Conservation (phyloP, 768 basidiomycete species). For the Phanerochaete sordida region DNA sequence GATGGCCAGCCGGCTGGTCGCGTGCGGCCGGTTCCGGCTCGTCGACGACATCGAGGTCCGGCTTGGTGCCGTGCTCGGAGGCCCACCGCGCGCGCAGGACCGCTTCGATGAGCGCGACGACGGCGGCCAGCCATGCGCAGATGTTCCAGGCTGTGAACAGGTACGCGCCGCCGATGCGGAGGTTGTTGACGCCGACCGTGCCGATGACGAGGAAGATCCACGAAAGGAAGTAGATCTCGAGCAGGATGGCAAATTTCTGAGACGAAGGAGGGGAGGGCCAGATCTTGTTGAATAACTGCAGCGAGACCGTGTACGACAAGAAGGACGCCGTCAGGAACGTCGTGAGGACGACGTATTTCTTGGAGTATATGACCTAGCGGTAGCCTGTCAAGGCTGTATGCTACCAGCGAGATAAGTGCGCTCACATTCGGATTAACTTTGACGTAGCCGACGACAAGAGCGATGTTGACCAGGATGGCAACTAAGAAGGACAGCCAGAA, state of each 20-base stretch:
- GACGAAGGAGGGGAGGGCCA: conserved; percentile 33
- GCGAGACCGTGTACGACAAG: conserved; percentile 42
- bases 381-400: background rate
- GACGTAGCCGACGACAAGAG: conserved; percentile 45
- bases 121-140: conserved; percentile 38
- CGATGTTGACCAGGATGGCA: conserved; percentile 41
- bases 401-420: background rate
- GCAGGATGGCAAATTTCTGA: conserved; percentile 48
- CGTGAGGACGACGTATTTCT: conserved; percentile 46
- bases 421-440: conserved; percentile 65
- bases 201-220: conserved; percentile 55
- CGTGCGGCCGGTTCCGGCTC: conserved; percentile 10
- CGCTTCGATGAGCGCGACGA: conserved; percentile 36
- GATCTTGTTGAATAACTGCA: conserved; percentile 28
- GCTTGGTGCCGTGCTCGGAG: conserved; percentile 12
- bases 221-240: conserved; percentile 54
- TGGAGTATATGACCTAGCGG: conserved; percentile 57
- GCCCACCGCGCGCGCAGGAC: conserved; percentile 21
- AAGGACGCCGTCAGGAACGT: conserved; percentile 50
- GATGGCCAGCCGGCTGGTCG: conserved; percentile 10
- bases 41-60: conserved; percentile 12
- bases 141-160: conserved; percentile 54
- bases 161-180: conserved; percentile 51
- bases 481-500: conserved; percentile 61
- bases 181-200: conserved; percentile 40